Conservation (phyloP, 2,329 filamentous ascomycete species). For the Fusarium nanum region DNA sequence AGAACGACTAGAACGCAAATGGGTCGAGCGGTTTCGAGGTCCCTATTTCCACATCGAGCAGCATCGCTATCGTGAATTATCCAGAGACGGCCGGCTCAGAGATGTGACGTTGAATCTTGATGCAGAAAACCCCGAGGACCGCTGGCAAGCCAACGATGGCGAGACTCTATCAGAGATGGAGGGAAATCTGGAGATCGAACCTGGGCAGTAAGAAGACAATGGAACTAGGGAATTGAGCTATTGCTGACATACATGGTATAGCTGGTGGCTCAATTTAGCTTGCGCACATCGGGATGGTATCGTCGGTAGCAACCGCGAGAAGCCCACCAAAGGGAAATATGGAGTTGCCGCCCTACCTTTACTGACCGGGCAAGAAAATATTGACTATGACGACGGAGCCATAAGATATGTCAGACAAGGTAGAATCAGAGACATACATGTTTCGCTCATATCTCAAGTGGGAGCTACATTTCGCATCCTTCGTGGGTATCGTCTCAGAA, state of each 20-base stretch:
- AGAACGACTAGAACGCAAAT: constrained; percentile 55
- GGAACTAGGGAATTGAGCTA: too few species aligned
- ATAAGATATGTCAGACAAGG: constrained; percentile 61
- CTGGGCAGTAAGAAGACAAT: constrained; percentile 61
- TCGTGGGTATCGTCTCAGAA: constrained; percentile 62
- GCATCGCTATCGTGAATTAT: constrained; percentile 53
- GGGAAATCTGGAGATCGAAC: constrained; percentile 56
- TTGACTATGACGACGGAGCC: constrained; percentile 45
- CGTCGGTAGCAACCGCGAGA: constrained; percentile 58
- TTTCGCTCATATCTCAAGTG: constrained; percentile 61
- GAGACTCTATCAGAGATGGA: constrained; percentile 55
- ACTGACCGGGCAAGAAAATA: constrained; percentile 62
- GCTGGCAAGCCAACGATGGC: constrained; percentile 53
- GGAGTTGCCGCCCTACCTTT: constrained; percentile 62
- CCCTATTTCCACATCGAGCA: constrained; percentile 60
- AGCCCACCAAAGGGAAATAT: constrained; percentile 59
- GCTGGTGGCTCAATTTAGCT: constrained; percentile 69
- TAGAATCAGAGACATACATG: constrained; percentile 58
- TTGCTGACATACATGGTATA: constrained; percentile 47
- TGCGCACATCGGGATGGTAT: constrained; percentile 68
- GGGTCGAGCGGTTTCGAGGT: constrained; percentile 59
- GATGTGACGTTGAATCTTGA: constrained; percentile 55
- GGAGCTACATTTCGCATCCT: constrained; percentile 65
- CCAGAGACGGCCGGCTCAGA: constrained; percentile 54
- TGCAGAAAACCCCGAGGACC: constrained; percentile 46